A percentile compares a stretch with the other conserved stretches of the same genome.
Evolutionary conservation across 331 rosid genomes (phyloP).

Genomic region (Quercus tomentella): DNA sequence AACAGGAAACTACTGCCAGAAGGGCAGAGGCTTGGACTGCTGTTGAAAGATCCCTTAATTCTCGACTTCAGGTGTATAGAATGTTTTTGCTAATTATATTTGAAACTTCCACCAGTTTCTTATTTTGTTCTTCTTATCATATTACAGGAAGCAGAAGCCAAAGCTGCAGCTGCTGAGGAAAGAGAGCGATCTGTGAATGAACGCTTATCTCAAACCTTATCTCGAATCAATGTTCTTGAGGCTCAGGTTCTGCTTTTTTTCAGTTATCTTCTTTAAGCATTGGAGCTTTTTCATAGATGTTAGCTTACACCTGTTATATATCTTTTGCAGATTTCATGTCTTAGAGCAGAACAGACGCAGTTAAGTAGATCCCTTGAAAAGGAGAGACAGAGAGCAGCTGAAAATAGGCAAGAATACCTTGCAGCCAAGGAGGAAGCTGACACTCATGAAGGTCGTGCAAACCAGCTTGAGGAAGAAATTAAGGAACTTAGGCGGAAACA

Average conservation of each 20-base stretch:
- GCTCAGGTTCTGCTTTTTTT: constrained; percentile 79
- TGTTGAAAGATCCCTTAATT: constrained; percentile 88
- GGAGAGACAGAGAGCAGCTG: constrained; percentile 99
- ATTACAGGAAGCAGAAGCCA: constrained; percentile 91
- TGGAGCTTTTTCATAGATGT: constrained; percentile 4
- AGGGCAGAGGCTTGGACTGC: constrained; percentile 97
- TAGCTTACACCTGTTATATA: constrained; percentile 29
- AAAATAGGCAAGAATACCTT: constrained; percentile 96
- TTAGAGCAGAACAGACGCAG: constrained; percentile 93
- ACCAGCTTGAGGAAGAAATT: constrained; percentile 86
- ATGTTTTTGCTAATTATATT: constrained; percentile 16
- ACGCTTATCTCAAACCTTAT: constrained; percentile 92
- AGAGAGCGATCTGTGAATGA: constrained; percentile 87
- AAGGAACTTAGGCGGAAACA: constrained; percentile 75
- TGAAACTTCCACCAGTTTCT: constrained; percentile 8
- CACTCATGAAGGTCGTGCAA: constrained; percentile 89
- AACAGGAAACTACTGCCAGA: constrained; percentile 88
- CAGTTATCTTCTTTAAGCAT: constrained; percentile 11
- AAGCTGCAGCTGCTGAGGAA: constrained; percentile 98
- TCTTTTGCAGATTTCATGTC: constrained; percentile 82
- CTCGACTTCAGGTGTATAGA: constrained; percentile 82
- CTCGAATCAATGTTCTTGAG: constrained; percentile 97
- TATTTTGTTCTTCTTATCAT: constrained; percentile 27
- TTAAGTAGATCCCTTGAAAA: constrained; percentile 91
- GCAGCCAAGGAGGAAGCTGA: constrained; percentile 98